Evolutionary conservation across 2,329 filamentous ascomycete genomes (phyloP).

Genomic region (Knoxdaviesia proteae): DNA sequence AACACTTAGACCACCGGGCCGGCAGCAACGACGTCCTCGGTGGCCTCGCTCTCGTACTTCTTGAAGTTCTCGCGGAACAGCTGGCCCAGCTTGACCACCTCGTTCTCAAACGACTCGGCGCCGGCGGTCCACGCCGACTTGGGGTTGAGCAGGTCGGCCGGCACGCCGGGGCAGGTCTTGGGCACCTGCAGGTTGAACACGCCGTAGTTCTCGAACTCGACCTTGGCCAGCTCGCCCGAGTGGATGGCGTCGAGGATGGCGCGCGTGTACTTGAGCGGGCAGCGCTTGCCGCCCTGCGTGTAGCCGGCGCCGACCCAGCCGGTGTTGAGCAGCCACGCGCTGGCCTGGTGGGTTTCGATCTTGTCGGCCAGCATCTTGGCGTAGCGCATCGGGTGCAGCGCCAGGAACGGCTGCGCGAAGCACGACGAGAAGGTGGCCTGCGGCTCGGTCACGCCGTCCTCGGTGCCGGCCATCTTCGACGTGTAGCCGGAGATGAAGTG

Average conservation of each 20-base stretch:
- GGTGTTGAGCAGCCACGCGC: constrained; percentile 97
- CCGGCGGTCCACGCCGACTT: constrained; percentile 78
- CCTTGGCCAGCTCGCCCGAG: constrained; percentile 82
- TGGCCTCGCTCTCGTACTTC: constrained; percentile 78
- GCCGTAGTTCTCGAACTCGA: constrained; percentile 85
- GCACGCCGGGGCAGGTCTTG: constrained; percentile 74
- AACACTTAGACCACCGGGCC: constrained; percentile 19
- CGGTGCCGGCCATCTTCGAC: constrained; percentile 98
- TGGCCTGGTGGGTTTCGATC: constrained; percentile 85
- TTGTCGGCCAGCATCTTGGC: constrained; percentile 97
- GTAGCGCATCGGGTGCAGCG: constrained; percentile 97
- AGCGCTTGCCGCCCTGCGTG: constrained; percentile 83
- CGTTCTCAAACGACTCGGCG: constrained; percentile 58
- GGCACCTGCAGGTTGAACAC: constrained; percentile 96
- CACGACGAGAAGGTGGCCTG: constrained; percentile 98
- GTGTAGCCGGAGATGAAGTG: constrained; percentile 99
- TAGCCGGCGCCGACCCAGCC: constrained; percentile 89
- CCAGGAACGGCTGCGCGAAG: constrained; percentile 98
- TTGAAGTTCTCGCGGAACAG: constrained; percentile 96
- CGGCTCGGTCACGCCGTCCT: constrained; percentile 90
- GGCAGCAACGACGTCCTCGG: constrained; percentile 54
- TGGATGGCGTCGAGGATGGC: constrained; percentile 95
- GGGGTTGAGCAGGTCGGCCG: constrained; percentile 83
- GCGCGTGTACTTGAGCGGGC: constrained; percentile 95
- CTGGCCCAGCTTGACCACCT: constrained; percentile 74